Conservation (phyloP, 768 basidiomycete species). For the Dacryopinax primogenitus region DNA sequence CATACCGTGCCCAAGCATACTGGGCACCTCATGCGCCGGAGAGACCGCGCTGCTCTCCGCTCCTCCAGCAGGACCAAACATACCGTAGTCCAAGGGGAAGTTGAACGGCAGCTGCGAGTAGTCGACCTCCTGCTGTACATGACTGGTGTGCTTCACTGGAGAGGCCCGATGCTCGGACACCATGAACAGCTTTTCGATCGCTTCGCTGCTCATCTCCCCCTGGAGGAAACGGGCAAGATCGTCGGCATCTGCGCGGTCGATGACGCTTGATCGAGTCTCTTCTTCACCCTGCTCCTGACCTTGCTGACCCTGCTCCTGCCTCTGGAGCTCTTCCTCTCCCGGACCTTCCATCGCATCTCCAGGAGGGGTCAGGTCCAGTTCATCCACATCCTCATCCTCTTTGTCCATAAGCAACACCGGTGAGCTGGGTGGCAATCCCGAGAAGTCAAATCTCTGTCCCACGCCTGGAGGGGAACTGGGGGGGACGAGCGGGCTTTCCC, state of each 20-base stretch:
- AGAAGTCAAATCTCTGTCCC: slow-evolving; percentile 1
- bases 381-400: slow-evolving; percentile 4
- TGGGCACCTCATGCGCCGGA: background rate
- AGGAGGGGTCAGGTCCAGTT: background rate
- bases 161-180: background rate
- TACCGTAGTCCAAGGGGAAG: background rate
- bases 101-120: background rate
- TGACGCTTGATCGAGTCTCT: no score
- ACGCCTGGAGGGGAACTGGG: background rate
- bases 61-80: background rate
- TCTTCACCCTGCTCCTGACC: background rate
- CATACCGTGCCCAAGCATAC: background rate
- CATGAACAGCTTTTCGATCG: background rate
- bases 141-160: background rate
- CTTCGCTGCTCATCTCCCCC: background rate
- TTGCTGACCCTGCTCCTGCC: background rate
- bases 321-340: background rate
- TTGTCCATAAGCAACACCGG: background rate
- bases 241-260: no score
- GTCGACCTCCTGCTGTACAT: background rate
- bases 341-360: background rate
- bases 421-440: background rate
- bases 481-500: background rate
- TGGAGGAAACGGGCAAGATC: slow-evolving; percentile 4
- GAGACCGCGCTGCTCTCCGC: background rate